These are phyloP conservation scores for Boletus mariae DNA, from an alignment of 1,284 basidiomycete species.

Conservation along the genomic window DNA sequence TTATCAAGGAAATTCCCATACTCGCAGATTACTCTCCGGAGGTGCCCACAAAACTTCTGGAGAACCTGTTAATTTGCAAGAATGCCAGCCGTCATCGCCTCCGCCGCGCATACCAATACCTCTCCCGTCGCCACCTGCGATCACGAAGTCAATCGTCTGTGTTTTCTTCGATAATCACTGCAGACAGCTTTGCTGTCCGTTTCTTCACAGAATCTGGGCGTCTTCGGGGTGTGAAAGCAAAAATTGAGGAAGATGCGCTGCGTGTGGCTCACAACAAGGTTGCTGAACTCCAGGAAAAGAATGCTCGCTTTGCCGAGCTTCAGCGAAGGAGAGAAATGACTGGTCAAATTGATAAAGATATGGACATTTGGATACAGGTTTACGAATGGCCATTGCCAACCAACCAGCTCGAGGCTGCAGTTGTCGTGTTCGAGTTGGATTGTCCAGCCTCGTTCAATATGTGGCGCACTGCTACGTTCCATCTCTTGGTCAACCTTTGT, in stretches of 20 bases:
- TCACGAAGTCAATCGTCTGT: conserved; percentile 16
- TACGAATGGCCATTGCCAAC: neutral
- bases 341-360: neutral
- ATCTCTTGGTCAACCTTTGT: conserved; percentile 36
- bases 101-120: conserved; percentile 25
- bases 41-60: conserved; percentile 35
- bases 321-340: neutral
- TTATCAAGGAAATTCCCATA: conserved; percentile 33
- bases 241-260: neutral
- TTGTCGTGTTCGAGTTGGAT: conserved; percentile 44
- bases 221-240: neutral
- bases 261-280: neutral
- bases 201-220: neutral
- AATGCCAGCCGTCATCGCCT: conserved; percentile 26
- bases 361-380: neutral
- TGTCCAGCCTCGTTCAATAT: conserved; percentile 38
- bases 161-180: conserved; percentile 11
- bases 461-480: conserved; percentile 44
- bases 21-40: conserved; percentile 46
- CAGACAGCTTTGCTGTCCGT: conserved; percentile 25
- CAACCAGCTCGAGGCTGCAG: conserved; percentile 17
- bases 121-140: conserved; percentile 24
- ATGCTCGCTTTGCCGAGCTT: neutral
- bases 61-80: conserved; percentile 39
- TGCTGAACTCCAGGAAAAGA: neutral